Conservation (phyloP, 192 early-diverging fungal species). For the Piromyces finnis region DNA sequence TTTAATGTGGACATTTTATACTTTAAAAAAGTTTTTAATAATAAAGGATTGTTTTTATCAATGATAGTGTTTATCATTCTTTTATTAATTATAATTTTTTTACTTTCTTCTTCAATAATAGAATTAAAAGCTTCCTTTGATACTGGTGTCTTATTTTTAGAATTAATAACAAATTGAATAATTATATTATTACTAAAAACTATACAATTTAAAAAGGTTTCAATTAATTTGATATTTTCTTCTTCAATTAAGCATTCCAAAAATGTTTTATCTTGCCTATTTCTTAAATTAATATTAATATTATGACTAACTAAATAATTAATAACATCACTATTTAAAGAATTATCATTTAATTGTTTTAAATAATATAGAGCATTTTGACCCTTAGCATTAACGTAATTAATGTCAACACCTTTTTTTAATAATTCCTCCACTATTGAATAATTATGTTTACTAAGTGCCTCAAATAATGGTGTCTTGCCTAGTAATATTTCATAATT, state of each 20-base stretch:
- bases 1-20: background rate
- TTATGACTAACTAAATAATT: background rate
- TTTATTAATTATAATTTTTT: background rate
- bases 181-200: background rate
- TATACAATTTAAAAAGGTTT: background rate
- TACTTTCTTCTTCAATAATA: background rate
- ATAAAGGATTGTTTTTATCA: background rate
- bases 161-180: background rate
- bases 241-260: background rate
- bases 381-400: background rate
- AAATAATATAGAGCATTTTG: background rate
- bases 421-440: background rate
- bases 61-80: background rate
- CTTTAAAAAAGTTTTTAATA: background rate
- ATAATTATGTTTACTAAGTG: background rate
- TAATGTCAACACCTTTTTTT: background rate
- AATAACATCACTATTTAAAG: background rate
- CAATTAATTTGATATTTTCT: background rate
- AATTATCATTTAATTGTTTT: background rate
- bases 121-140: background rate
- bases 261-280: background rate
- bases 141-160: background rate
- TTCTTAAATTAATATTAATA: background rate
- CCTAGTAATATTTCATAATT: background rate
- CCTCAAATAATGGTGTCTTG: background rate